A percentile compares a stretch with the other conserved stretches of the same genome.
Evolutionary conservation across 805 yeast genomes (phyloP).

Genomic region (Candida qinlingensis): DNA sequence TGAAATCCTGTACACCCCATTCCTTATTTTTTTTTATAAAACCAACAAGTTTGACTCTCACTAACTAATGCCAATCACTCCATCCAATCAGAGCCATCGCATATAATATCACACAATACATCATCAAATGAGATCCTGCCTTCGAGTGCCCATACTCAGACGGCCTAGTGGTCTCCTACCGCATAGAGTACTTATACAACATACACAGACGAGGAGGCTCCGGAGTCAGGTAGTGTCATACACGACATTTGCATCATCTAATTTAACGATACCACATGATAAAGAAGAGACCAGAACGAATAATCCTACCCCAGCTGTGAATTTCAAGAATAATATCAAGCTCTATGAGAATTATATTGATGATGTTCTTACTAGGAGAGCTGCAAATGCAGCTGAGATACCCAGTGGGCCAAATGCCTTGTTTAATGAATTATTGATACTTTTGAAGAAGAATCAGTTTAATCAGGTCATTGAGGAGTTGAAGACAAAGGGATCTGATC

Average conservation of each 20-base stretch:
- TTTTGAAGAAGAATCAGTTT: constrained; percentile 5
- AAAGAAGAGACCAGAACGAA: not conserved
- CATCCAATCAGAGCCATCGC: not conserved
- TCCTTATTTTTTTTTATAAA: no score
- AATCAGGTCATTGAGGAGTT: constrained; percentile 3
- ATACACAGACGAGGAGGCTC: not conserved
- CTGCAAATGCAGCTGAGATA: not conserved
- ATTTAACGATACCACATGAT: not conserved
- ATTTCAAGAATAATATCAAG: not conserved
- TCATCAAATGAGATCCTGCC: not conserved
- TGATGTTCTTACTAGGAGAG: not conserved
- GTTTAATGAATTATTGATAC: not conserved
- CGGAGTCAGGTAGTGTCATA: not conserved
- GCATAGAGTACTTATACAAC: not conserved
- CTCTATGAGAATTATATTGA: not conserved
- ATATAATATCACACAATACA: not conserved
- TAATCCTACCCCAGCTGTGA: not conserved
- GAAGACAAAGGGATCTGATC: constrained; percentile 1
- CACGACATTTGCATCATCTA: constrained; percentile 9
- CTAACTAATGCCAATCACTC: not conserved
- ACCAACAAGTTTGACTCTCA: not conserved
- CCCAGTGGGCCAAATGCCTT: not conserved
- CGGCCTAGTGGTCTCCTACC: not conserved
- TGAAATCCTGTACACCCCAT: no score
- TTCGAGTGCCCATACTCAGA: not conserved